A percentile compares a stretch with the other conserved stretches of the same genome.
Conservation (phyloP, 2,329 filamentous ascomycete genomes). For the Pseudogymnoascus sp. region DNA sequence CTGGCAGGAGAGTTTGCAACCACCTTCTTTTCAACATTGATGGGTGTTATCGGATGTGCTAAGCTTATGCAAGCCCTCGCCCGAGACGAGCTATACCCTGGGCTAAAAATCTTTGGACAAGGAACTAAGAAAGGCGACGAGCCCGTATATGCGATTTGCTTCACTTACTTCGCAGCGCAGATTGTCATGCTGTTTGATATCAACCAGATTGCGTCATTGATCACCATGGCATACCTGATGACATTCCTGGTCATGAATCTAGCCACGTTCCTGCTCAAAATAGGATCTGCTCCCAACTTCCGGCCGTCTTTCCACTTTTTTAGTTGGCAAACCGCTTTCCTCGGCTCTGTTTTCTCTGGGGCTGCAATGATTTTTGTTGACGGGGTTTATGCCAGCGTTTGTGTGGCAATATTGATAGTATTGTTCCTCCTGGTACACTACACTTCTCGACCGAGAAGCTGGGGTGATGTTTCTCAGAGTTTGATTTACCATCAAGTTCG, state of each 20-base stretch:
- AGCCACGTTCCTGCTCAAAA: conserved; percentile 77
- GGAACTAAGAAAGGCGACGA: conserved; percentile 66
- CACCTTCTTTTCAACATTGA: conserved; percentile 75
- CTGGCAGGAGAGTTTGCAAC: conserved; percentile 76
- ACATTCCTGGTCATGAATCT: conserved; percentile 85
- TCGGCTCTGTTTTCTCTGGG: conserved; percentile 67
- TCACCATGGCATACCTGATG: conserved; percentile 89
- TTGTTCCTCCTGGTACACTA: conserved; percentile 82
- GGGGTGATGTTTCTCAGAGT: conserved; percentile 85
- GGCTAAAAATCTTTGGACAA: conserved; percentile 63
- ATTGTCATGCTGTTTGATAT: conserved; percentile 73
- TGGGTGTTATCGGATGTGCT: conserved; percentile 78
- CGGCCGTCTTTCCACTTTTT: conserved; percentile 84
- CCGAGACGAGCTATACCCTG: conserved; percentile 69
- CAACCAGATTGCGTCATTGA: conserved; percentile 81
- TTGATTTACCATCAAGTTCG: conserved; percentile 82
- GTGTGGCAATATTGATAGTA: conserved; percentile 63
- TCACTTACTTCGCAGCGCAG: conserved; percentile 70
- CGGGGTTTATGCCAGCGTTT: conserved; percentile 66
- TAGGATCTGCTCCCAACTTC: conserved; percentile 83
- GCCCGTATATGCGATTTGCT: conserved; percentile 64
- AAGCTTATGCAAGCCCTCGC: conserved; percentile 79
- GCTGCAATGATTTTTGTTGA: conserved; percentile 87
- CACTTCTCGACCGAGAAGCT: conserved; percentile 73
- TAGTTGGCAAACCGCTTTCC: conserved; percentile 71